Evolutionary conservation across 192 early-diverging fungal species (phyloP).

Genomic region (Backusella tarrabulga): DNA sequence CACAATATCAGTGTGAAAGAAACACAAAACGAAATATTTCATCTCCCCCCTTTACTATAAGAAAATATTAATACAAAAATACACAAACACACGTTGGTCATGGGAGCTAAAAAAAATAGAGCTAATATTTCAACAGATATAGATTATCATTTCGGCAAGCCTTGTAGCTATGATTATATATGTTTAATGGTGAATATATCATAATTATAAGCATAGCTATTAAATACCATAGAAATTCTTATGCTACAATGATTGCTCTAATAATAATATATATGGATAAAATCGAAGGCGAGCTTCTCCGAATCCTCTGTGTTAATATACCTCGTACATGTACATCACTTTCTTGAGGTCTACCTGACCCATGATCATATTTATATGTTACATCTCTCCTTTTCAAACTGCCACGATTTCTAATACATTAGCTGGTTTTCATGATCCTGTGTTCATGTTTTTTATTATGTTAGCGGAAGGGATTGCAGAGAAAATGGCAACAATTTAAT

Average conservation of each 20-base stretch:
- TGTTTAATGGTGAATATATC: no score
- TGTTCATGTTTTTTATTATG: background rate
- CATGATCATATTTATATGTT: background rate
- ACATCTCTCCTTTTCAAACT: background rate
- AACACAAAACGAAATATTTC: conserved; percentile 4
- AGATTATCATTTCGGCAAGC: background rate
- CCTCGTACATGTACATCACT: conserved; percentile 3
- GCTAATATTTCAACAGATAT: background rate
- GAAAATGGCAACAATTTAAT: background rate
- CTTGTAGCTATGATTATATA: background rate
- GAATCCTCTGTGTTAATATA: background rate
- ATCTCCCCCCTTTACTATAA: conserved; percentile 1
- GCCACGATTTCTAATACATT: conserved; percentile 2
- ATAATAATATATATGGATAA: background rate
- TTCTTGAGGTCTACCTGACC: background rate
- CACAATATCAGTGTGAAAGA: conserved; percentile 1
- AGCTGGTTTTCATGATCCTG: background rate
- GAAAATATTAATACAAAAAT: background rate
- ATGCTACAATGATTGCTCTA: background rate
- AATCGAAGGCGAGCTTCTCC: background rate
- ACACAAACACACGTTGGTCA: background rate
- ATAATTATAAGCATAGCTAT: no score
- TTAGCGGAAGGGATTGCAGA: background rate
- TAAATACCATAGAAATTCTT: background rate
- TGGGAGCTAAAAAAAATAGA: conserved; percentile 1